Base-by-base conservation (phyloP, 2,329 filamentous ascomycete species). In the Hypoxylon sp. region DNA sequence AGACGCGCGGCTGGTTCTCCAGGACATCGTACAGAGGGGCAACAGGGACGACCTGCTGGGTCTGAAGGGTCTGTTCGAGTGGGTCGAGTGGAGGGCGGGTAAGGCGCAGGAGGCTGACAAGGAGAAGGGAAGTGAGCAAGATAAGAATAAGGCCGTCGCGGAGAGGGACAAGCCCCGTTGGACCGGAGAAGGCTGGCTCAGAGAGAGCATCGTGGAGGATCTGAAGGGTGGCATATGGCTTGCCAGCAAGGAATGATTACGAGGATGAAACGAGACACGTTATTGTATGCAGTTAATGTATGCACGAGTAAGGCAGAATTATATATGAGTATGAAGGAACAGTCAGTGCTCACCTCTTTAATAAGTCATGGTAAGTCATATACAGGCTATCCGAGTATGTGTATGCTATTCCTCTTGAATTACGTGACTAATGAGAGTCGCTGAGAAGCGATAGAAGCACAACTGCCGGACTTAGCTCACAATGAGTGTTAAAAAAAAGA, bases 1-100 rank as follows among this genome's bases (percentile, higher is more conserved):
- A 1, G 93, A 97, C 70, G 85, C 87, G 26, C 80, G 88, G 33
- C 76, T 97, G 21, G 83, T 88, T 55, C 79, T 97, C 43, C 84
- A 83, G 64, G 76, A 78, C 18, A 79, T 79, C 27, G 54, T 79
- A 43, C 57, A 58, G 3, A 62, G 58, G 24, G 70, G 67, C 1
- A 64, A 48, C 9, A 59, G 67, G 15, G 69, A 72, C 27, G 70
- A 71, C 20, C 72, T 86, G 18, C 72, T 84, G 11, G 83, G 82
- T 0, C 68, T 83, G 4, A 77, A 75, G 42, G 62, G 84, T 43
- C 67, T 86, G 17, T 86, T 87, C 62, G 83, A 83, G 68, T 87
- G 84, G 84, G 78, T 75, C 1, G 78, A 81, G 41, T 74, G 76
- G 57, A 77, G 82, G 23, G 75, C 64, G 10, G 42, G 60, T 9